Base-by-base conservation (phyloP, 352 stramenopile species). In the Elongisporangium undulatum region DNA sequence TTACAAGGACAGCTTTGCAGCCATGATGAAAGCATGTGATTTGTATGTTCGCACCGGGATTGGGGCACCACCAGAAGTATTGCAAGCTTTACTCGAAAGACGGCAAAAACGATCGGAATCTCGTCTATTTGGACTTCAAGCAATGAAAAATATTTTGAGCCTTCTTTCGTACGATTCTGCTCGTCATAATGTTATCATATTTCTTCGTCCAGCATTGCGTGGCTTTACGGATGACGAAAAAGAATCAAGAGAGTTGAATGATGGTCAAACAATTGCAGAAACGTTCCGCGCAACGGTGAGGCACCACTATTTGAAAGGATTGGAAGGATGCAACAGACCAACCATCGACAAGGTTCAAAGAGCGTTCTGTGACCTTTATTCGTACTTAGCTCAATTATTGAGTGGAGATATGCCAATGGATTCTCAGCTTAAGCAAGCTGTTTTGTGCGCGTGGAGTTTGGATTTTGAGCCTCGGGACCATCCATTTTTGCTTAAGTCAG, bases 151-250 rank as follows among this genome's bases (percentile, higher is more conserved):
- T 24, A 79, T 96, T 19, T 55, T 96, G 29, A 79, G 71, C 5
- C 61, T 79, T 26, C 26, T 94, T 12, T 92, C 87, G 8, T 94
- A 88, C 60, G 80, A 96, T 56, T 84, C 83, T 13, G 79, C 77
- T 1, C 84, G 86, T 3, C 84, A 93, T 56, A 91, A 85, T 48
- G 75, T 72, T 17, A 59, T 96, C 7, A 82, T 96, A 5, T 96
- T 94, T 48, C 64, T 96, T n/a, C 79, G 87, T 0, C 87, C 87
- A 49, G 82, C 87, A 5, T 86, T 96, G 63, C 71, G 87, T 60
- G 87, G 87, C 1, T 94, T 94, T 59, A 92, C 87, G 0, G 85
- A 96, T 29, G 87, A 86, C 51, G 87, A 94, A 61, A 90, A 90
- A 51, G 77, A 94, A 39, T 88, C 87, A 3, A 73, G 82, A 17